These are phyloP conservation scores for Boletus rex-veris DNA, from an alignment of 768 basidiomycete species.

Conservation along the genomic window DNA sequence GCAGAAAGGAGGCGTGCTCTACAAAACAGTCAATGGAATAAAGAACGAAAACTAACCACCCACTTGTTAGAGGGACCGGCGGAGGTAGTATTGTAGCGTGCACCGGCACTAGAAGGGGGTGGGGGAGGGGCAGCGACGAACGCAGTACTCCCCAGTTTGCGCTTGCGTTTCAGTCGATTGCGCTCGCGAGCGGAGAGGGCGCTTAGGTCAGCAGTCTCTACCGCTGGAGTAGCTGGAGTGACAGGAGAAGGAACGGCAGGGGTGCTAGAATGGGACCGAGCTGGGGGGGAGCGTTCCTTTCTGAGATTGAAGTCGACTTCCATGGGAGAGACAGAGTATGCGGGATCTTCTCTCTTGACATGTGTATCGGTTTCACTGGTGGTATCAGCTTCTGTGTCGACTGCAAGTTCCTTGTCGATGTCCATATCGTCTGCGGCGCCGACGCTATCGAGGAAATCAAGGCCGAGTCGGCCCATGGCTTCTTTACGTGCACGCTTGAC, in stretches of 20 bases:
- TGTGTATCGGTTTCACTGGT: conserved; percentile 40
- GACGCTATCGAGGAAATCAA: conserved; percentile 78
- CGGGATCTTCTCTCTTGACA: conserved; percentile 39
- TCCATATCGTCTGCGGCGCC: conserved; percentile 78
- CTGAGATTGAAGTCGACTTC: conserved; percentile 41
- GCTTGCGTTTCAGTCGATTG: conserved; percentile 92
- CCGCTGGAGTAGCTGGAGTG: conserved; percentile 33
- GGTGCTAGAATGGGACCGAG: conserved; percentile 43
- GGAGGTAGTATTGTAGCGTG: conserved; percentile 61
- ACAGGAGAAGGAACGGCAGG: conserved; percentile 50
- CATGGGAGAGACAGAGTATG: conserved; percentile 39
- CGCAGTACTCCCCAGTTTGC: conserved; percentile 80
- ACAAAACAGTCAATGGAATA: background rate
- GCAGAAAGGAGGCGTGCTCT: conserved; percentile 74
- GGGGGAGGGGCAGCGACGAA: conserved; percentile 70
- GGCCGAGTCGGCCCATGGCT: conserved; percentile 82
- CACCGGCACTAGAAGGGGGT: conserved; percentile 53
- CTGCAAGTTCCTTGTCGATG: conserved; percentile 75
- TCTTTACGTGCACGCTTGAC: conserved; percentile 86
- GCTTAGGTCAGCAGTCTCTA: conserved; percentile 42
- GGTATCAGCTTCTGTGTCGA: conserved; percentile 48
- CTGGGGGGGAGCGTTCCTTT: conserved; percentile 40
- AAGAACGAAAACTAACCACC: conserved; percentile 14
- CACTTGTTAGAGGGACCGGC: conserved; percentile 60
- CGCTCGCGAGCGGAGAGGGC: conserved; percentile 87